Evolutionary conservation across 2,329 filamentous ascomycete species (phyloP).

Genomic region (Colletotrichum scovillei): DNA sequence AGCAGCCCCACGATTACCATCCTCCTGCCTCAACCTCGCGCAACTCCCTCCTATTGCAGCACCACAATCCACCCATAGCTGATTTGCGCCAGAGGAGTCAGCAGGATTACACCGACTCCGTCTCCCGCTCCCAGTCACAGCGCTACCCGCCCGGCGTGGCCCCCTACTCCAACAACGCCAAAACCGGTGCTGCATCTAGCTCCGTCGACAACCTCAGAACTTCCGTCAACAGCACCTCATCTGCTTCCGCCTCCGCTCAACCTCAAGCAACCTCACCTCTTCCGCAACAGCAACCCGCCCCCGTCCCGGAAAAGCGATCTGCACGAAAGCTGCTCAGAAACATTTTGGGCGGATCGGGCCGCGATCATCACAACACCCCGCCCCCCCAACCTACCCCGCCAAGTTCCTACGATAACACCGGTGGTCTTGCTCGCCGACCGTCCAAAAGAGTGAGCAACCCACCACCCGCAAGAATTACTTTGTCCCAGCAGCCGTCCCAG

Average conservation of each 20-base stretch:
- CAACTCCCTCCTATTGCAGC: conserved; percentile 40
- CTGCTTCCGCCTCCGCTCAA: conserved; percentile 1
- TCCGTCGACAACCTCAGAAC: conserved; percentile 56
- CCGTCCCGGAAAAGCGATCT: conserved; percentile 56
- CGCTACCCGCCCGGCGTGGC: conserved; percentile 53
- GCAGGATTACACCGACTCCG: conserved; percentile 59
- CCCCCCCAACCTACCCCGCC: conserved; percentile 38
- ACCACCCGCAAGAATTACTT: conserved; percentile 55
- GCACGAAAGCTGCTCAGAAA: conserved; percentile 66
- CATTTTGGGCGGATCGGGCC: conserved; percentile 59
- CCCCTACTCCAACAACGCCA: conserved; percentile 46
- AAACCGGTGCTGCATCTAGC: conserved; percentile 49
- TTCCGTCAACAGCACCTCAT: conserved; percentile 39
- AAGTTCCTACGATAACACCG: conserved; percentile 60
- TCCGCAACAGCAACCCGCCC: conserved; percentile 35
- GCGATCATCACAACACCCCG: conserved; percentile 41
- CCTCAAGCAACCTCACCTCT: conserved; percentile 31
- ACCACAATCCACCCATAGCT: conserved; percentile 40
- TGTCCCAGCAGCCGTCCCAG: conserved; percentile 48
- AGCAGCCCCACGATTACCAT: conserved; percentile 37
- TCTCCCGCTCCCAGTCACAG: conserved; percentile 64
- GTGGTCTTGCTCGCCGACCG: conserved; percentile 62
- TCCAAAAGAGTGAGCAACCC: conserved; percentile 68
- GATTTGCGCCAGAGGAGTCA: conserved; percentile 50
- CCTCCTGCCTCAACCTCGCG: conserved; percentile 48